phyloP scores from a whole-genome alignment of 2,329 filamentous ascomycete genomes.

The Diaporthe capsici region DNA sequence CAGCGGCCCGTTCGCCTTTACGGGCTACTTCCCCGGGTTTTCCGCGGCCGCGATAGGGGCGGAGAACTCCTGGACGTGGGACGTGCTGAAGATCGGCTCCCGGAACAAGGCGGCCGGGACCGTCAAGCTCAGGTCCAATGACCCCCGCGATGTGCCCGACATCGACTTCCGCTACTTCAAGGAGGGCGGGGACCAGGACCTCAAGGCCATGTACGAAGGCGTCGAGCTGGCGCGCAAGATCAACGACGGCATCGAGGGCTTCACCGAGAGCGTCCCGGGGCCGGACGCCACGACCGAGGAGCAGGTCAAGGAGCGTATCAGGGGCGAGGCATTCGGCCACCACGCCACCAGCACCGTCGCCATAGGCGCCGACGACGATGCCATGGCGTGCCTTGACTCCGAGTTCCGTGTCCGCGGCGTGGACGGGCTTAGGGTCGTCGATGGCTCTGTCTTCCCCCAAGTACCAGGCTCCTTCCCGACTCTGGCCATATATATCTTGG shows the following conservation, averaged over 20 bases:
- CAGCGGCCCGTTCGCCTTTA: neutral
- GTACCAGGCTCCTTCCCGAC: conserved; percentile 22
- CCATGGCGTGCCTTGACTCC: conserved; percentile 28
- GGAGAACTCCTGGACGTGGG: conserved; percentile 35
- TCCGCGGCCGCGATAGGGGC: conserved; percentile 37
- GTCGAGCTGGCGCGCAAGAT: conserved; percentile 13
- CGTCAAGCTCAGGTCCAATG: conserved; percentile 70
- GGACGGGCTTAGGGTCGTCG: conserved; percentile 14
- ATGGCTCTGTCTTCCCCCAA: conserved; percentile 22
- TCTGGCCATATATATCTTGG: conserved; percentile 25
- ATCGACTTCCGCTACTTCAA: conserved; percentile 72
- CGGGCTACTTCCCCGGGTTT: neutral
- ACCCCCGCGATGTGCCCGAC: conserved; percentile 72
- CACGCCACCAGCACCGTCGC: conserved; percentile 24
- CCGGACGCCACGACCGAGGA: neutral
- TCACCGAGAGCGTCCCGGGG: neutral
- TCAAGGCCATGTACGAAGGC: conserved; percentile 47
- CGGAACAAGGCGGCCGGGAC: conserved; percentile 70
- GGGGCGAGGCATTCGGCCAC: conserved; percentile 15
- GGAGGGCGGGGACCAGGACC: conserved; percentile 59
- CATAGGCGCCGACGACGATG: conserved; percentile 9
- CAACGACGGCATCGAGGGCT: neutral
- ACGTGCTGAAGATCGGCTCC: conserved; percentile 61
- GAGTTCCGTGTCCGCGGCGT: conserved; percentile 28
- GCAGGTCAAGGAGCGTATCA: neutral